Evolutionary conservation across 257 asterid genomes (phyloP).

Genomic region (Salvia rosmarinus): DNA sequence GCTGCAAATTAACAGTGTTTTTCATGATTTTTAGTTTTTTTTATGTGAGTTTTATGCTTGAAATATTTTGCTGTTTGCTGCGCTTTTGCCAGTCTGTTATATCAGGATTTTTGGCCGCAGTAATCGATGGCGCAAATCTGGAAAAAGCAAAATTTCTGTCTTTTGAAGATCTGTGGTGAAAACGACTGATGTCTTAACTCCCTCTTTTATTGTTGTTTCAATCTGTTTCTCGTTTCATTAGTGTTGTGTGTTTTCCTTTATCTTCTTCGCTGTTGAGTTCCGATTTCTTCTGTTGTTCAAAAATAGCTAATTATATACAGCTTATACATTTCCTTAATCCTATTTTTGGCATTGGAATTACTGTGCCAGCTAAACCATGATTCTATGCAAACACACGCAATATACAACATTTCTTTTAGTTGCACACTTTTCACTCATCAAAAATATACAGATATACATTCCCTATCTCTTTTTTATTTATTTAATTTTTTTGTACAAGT

Average conservation of each 20-base stretch:
- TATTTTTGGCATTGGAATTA: constrained; percentile 30
- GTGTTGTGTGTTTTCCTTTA: neutral
- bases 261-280: neutral
- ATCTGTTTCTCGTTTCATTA: neutral
- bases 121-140: constrained; percentile 32
- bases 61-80: neutral
- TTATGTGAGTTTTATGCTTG: neutral
- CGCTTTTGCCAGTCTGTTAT: constrained; percentile 3
- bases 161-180: constrained; percentile 41
- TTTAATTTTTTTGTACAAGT: neutral
- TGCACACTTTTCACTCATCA: too few species aligned
- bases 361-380: constrained; percentile 22
- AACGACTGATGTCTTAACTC: constrained; percentile 46
- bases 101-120: constrained; percentile 30
- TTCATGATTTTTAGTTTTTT: neutral
- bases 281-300: neutral
- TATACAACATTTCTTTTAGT: too few species aligned
- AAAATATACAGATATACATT: too few species aligned
- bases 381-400: constrained; percentile 5
- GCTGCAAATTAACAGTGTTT: neutral
- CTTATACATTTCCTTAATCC: neutral
- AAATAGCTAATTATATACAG: neutral
- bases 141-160: constrained; percentile 38
- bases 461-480: neutral
- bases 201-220: neutral